These are phyloP conservation scores for Suillus plorans DNA, from an alignment of 768 basidiomycete species.

Conservation along the genomic window DNA sequence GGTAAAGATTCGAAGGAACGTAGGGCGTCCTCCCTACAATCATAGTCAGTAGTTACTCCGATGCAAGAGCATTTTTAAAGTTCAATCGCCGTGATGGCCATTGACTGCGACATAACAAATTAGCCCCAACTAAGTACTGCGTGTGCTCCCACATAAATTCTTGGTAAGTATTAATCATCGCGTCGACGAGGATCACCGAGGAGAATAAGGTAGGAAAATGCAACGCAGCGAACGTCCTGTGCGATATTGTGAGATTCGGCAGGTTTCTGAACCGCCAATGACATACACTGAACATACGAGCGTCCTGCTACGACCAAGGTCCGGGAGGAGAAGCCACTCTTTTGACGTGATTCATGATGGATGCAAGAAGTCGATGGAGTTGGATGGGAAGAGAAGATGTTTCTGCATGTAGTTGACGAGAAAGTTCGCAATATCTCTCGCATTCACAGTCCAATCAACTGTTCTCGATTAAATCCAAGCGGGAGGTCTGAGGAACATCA, in stretches of 20 bases:
- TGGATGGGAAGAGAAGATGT: constrained; percentile 46
- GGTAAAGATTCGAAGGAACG: no score
- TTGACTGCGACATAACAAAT: constrained; percentile 54
- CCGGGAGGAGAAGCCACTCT: no score
- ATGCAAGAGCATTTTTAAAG: neutral
- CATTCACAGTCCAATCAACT: constrained; percentile 30
- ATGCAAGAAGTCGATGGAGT: constrained; percentile 28
- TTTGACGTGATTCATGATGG: no score
- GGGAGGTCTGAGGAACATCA: no score
- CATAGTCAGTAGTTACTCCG: no score
- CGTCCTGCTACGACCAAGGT: constrained; percentile 76
- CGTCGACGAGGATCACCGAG: constrained; percentile 74
- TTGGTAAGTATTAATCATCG: constrained; percentile 47
- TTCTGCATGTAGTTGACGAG: constrained; percentile 60
- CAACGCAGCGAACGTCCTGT: constrained; percentile 62
- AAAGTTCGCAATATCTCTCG: constrained; percentile 79
- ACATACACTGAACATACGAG: constrained; percentile 76
- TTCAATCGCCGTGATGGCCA: constrained; percentile 60
- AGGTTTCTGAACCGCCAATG: constrained; percentile 1
- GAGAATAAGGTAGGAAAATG: constrained; percentile 66
- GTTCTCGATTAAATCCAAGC: no score
- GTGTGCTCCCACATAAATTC: neutral
- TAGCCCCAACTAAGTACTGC: constrained; percentile 33
- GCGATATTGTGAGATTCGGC: constrained; percentile 3
- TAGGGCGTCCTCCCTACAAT: no score